Percentiles rank a stretch among this genome's conserved stretches.
phyloP scores from a whole-genome alignment of 116 monocot species.

The Phalaenopsis hybrid region DNA sequence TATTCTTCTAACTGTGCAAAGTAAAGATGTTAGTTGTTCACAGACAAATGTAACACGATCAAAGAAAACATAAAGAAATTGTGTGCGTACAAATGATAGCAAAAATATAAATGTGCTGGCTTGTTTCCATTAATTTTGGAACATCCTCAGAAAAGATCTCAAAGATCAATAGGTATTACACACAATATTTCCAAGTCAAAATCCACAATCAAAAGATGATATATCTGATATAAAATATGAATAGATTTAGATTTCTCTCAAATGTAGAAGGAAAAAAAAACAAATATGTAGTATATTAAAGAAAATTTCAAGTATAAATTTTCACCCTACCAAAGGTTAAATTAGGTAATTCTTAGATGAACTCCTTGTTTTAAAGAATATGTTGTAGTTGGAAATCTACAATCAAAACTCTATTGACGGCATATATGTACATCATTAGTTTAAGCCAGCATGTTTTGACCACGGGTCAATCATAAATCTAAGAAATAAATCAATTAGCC shows the following conservation, averaged over 20 bases:
- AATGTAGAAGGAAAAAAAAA: neutral
- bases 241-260: neutral
- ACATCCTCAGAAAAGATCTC: neutral
- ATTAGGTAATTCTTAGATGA: neutral
- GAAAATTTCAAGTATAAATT: neutral
- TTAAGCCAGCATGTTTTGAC: too few relatives aligned
- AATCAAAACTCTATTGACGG: too few relatives aligned
- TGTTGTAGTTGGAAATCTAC: slow-evolving; percentile 47
- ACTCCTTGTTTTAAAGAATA: slow-evolving; percentile 77
- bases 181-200: neutral
- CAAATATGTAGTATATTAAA: neutral
- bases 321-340: neutral
- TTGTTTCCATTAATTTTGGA: neutral
- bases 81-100: neutral
- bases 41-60: neutral
- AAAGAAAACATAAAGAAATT: neutral
- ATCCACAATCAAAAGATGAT: neutral
- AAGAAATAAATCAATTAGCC: too few relatives aligned
- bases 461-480: too few relatives aligned
- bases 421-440: too few relatives aligned
- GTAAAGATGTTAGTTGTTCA: neutral
- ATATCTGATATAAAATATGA: neutral
- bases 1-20: neutral
- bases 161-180: neutral
- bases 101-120: neutral